phyloP scores from a whole-genome alignment of 257 asterid genomes.

The Nicotiana sylvestris region DNA sequence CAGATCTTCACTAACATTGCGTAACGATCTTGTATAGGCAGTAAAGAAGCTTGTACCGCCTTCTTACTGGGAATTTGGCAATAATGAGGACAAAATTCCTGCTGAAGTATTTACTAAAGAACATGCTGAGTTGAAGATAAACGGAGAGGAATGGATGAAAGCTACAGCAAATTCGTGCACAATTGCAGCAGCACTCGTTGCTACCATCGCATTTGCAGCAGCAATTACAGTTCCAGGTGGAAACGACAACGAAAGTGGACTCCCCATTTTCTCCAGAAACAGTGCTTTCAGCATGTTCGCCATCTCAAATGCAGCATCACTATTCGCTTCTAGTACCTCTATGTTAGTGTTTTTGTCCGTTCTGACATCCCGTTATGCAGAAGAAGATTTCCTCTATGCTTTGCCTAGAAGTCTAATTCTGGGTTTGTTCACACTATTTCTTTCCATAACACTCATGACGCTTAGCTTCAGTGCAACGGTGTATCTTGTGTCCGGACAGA shows the following conservation, averaged over 20 bases:
- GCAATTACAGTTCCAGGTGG: constrained; percentile 9
- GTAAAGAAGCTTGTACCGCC: constrained; percentile 6
- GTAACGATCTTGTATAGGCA: background rate
- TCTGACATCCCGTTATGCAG: background rate
- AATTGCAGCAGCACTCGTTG: background rate
- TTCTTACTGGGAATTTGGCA: background rate
- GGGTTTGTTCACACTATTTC: background rate
- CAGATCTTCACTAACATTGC: background rate
- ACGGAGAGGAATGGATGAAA: constrained; percentile 12
- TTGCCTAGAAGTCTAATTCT: background rate
- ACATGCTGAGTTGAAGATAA: background rate
- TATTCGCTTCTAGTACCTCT: constrained; percentile 3
- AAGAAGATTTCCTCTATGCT: background rate
- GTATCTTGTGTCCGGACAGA: background rate
- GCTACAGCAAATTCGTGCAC: constrained; percentile 13
- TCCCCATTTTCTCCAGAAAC: background rate
- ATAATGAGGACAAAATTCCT: background rate
- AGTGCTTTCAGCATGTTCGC: background rate
- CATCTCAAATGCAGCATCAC: background rate
- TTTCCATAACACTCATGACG: constrained; percentile 4
- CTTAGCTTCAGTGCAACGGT: background rate
- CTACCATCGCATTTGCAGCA: constrained; percentile 10
- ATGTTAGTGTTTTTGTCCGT: constrained; percentile 8
- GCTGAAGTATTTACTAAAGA: background rate
- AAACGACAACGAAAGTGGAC: background rate